Evolutionary conservation across 1,139 yeast genomes (phyloP).

Genomic region (Geotrichum restrictum): DNA sequence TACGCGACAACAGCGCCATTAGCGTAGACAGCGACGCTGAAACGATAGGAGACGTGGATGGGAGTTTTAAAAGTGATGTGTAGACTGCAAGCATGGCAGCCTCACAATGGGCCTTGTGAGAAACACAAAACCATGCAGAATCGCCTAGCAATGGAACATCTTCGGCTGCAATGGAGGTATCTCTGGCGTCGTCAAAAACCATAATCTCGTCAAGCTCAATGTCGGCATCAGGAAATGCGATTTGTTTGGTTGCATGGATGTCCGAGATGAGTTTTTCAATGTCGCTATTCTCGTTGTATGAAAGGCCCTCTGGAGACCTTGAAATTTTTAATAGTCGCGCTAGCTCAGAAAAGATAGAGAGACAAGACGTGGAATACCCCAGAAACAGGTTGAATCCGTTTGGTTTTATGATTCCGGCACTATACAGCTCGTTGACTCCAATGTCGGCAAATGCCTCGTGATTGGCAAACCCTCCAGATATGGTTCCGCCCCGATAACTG

Average conservation of each 20-base stretch:
- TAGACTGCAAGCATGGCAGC: conserved; percentile 18
- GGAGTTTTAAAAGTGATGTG: conserved; percentile 12
- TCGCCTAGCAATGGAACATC: conserved; percentile 5
- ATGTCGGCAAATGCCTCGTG: conserved; percentile 15
- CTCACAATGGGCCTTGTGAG: conserved; percentile 16
- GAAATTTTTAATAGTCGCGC: conserved; percentile 10
- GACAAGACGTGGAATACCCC: conserved; percentile 13
- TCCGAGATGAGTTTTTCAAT: conserved; percentile 14
- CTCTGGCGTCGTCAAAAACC: neutral
- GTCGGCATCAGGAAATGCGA: conserved; percentile 4
- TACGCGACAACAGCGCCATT: conserved; percentile 4
- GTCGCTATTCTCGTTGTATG: neutral
- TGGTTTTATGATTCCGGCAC: conserved; percentile 12
- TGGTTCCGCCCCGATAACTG: conserved; percentile 14
- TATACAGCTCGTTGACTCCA: conserved; percentile 5
- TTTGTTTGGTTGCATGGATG: conserved; percentile 11
- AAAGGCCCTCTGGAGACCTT: neutral
- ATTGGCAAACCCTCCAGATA: conserved; percentile 8
- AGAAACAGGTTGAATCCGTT: conserved; percentile 16
- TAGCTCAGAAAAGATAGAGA: conserved; percentile 14
- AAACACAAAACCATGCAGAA: conserved; percentile 12
- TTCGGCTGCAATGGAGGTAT: neutral
- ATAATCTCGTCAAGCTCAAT: neutral
- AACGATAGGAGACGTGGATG: conserved; percentile 7
- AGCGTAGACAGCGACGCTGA: conserved; percentile 3